A percentile compares a stretch with the other conserved stretches of the same genome.
Evolutionary conservation across 1,139 yeast species (phyloP).

Genomic region (Blastobotrys buckinghamii): DNA sequence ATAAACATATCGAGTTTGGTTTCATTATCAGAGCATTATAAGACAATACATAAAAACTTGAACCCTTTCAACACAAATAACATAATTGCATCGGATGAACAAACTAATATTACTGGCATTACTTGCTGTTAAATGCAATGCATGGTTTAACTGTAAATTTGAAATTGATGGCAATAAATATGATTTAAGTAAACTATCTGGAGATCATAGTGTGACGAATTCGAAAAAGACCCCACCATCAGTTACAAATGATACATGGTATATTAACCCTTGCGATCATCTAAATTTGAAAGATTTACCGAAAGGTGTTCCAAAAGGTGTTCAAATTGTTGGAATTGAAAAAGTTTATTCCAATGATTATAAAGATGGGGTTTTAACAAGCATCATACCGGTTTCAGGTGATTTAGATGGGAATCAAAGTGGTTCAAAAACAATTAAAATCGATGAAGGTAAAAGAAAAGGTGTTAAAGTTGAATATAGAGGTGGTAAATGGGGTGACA

Average conservation of each 20-base stretch:
- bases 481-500: constrained; percentile 69
- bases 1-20: too few relatives aligned
- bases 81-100: too few relatives aligned
- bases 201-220: constrained; percentile 39
- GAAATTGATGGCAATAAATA: constrained; percentile 41
- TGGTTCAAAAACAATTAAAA: constrained; percentile 25
- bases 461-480: constrained; percentile 45
- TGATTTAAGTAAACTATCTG: constrained; percentile 40
- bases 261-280: constrained; percentile 61
- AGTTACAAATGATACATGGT: constrained; percentile 56
- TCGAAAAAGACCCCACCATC: constrained; percentile 71
- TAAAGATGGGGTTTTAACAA: constrained; percentile 38
- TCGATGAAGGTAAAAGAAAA: constrained; percentile 29
- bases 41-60: too few relatives aligned
- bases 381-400: constrained; percentile 48
- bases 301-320: constrained; percentile 46
- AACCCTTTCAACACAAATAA: too few relatives aligned
- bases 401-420: constrained; percentile 28
- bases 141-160: constrained; percentile 44
- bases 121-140: constrained; percentile 19
- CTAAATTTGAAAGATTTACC: constrained; percentile 30
- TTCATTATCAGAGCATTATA: too few relatives aligned
- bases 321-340: constrained; percentile 49
- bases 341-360: constrained; percentile 36
- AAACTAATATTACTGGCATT: not conserved